phyloP scores from a whole-genome alignment of 2,329 filamentous ascomycete species.

The Fusarium avenaceum region DNA sequence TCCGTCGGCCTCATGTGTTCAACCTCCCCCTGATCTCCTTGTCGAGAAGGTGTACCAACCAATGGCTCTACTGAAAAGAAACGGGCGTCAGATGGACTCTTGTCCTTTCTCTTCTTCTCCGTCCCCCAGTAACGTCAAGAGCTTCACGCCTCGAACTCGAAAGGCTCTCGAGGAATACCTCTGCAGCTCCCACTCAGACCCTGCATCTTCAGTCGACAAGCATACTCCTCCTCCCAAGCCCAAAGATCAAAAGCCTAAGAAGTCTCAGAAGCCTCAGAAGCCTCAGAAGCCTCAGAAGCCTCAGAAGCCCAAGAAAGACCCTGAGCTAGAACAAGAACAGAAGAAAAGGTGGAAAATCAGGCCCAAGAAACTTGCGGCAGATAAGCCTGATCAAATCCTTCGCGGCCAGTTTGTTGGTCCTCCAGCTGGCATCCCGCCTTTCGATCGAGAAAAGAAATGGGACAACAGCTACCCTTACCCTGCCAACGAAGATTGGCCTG shows the following conservation, averaged over 20 bases:
- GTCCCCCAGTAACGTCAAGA: background rate
- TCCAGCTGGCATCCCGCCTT: constrained; percentile 14
- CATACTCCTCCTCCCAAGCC: constrained; percentile 30
- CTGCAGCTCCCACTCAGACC: constrained; percentile 11
- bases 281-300: background rate
- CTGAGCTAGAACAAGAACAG: background rate
- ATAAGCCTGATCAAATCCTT: background rate
- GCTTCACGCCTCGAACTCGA: constrained; percentile 6
- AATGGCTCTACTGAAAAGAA: background rate
- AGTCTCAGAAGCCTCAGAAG: background rate
- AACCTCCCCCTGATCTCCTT: constrained; percentile 38
- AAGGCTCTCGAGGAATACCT: constrained; percentile 7
- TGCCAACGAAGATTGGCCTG: constrained; percentile 24
- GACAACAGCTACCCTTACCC: constrained; percentile 23
- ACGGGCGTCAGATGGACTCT: background rate
- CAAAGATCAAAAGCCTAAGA: background rate
- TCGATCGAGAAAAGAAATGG: constrained; percentile 10
- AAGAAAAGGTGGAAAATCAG: background rate
- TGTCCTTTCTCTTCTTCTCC: background rate
- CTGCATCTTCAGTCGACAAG: constrained; percentile 25
- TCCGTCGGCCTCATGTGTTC: constrained; percentile 16
- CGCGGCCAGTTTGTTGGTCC: constrained; percentile 12
- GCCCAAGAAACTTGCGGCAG: background rate
- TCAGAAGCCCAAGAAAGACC: background rate
- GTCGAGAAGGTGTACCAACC: constrained; percentile 17